Evolutionary conservation across 177 flowering plant genomes (phyloP).

Genomic region (Vitis hybrid): DNA sequence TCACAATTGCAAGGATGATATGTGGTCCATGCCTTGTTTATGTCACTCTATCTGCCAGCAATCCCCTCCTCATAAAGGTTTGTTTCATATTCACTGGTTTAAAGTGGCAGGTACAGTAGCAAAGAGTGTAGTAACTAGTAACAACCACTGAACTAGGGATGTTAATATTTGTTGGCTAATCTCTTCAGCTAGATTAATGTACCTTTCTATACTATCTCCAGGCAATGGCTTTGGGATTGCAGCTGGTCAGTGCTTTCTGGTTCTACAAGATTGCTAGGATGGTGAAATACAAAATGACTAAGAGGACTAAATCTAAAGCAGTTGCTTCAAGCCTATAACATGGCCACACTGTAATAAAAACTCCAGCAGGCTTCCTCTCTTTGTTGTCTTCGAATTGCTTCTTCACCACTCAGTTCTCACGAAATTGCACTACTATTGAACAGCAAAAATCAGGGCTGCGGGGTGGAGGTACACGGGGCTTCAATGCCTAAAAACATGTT

Average conservation of each 20-base stretch:
- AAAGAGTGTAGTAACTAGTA: too few relatives aligned
- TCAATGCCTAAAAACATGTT: too few relatives aligned
- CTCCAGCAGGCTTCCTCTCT: too few relatives aligned
- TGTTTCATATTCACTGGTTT: neutral
- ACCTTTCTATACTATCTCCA: constrained; percentile 16
- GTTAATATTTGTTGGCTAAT: too few relatives aligned
- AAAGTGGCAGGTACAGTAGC: too few relatives aligned
- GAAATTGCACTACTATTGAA: too few relatives aligned
- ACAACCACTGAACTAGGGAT: too few relatives aligned
- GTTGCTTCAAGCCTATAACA: constrained; percentile 13
- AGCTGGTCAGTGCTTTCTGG: constrained; percentile 87
- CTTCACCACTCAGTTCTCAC: too few relatives aligned
- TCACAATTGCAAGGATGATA: constrained; percentile 75
- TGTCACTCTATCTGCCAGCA: constrained; percentile 58
- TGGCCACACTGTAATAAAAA: too few relatives aligned
- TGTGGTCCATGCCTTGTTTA: constrained; percentile 73
- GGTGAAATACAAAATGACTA: constrained; percentile 64
- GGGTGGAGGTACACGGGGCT: too few relatives aligned
- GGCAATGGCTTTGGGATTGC: constrained; percentile 85
- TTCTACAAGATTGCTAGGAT: constrained; percentile 85
- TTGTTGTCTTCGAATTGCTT: too few relatives aligned
- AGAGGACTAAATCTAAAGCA: constrained; percentile 28
- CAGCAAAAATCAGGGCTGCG: too few relatives aligned
- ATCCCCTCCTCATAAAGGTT: constrained; percentile 86
- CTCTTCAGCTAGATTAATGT: neutral